Base-by-base conservation (phyloP, 2,329 filamentous ascomycete genomes). In the Stenocarpella maydis region DNA sequence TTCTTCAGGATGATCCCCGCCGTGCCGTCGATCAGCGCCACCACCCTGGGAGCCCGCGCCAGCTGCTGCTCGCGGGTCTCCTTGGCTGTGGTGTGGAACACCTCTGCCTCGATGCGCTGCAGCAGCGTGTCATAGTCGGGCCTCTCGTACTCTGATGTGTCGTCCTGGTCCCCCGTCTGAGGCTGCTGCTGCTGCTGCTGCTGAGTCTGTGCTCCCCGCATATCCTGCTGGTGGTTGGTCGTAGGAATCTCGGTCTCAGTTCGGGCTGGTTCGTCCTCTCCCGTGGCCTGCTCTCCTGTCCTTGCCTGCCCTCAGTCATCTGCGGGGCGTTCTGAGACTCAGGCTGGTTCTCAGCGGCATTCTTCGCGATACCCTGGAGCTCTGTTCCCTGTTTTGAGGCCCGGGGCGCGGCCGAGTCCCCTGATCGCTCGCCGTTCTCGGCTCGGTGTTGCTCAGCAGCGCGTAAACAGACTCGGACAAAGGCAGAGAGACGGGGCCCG, bases 141-240 rank as follows among this genome's bases (percentile, higher is more conserved):
- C 4, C 3, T 24, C 3, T 1, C 9, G 10, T 10, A 6, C 2
- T 12, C 15, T n/a, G 34, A 1, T 26, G 47, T 3, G 28, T 0
- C 6, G 24, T 7, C 10, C 43, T 41, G 28, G 9, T 14, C 28
- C 34, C 26, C 53, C 1, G 14, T 3, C 3, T 2, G 17, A 17
- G 2, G 14, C 17, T 39, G n/a, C 2, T 8, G 31, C 1, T 5
- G 4, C 41, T 21, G 9, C 10, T 0, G n/a, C n/a, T n/a, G n/a
- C n/a, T n/a, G n/a, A n/a, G n/a, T n/a, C n/a, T n/a, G n/a, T n/a
- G n/a, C n/a, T n/a, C n/a, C n/a, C n/a, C n/a, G n/a, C n/a, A n/a
- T n/a, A n/a, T n/a, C n/a, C n/a, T n/a, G n/a, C n/a, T n/a, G n/a
- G n/a, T n/a, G n/a, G n/a, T n/a, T n/a, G n/a, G n/a, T n/a, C n/a